Evolutionary conservation across 768 basidiomycete species (phyloP).

Genomic region (Glaciozyma martinii): DNA sequence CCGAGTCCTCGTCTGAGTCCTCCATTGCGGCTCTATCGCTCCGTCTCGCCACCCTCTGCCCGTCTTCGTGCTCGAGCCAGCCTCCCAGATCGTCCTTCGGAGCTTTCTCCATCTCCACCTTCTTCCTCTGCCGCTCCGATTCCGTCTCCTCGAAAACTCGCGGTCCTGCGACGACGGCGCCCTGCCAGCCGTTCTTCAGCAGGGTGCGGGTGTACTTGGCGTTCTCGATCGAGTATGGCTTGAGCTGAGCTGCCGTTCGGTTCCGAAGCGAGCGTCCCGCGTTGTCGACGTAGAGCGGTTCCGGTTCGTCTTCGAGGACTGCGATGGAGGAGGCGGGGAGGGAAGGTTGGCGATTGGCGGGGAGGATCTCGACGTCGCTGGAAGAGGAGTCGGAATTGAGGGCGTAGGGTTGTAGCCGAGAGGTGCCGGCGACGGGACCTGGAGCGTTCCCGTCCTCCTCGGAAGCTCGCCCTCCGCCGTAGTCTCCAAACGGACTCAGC

Average conservation of each 20-base stretch:
- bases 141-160: constrained; percentile 7
- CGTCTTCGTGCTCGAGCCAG: constrained; percentile 28
- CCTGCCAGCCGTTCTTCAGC: constrained; percentile 27
- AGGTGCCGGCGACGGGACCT: no score
- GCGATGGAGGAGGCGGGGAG: no score
- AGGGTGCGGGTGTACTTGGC: constrained; percentile 17
- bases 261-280: constrained; percentile 21
- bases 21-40: background rate
- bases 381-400: no score
- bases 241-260: constrained; percentile 27
- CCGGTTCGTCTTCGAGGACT: no score
- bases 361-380: no score
- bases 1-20: background rate
- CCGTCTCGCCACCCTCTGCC: background rate
- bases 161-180: constrained; percentile 24
- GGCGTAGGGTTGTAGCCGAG: no score
- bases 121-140: constrained; percentile 15
- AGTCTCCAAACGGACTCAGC: no score
- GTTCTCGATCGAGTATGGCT: constrained; percentile 30
- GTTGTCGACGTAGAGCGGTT: no score
- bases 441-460: no score
- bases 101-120: background rate
- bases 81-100: constrained; percentile 24
- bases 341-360: no score
- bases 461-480: no score